phyloP scores from a whole-genome alignment of 805 yeast genomes.

The Candida ortonii region DNA sequence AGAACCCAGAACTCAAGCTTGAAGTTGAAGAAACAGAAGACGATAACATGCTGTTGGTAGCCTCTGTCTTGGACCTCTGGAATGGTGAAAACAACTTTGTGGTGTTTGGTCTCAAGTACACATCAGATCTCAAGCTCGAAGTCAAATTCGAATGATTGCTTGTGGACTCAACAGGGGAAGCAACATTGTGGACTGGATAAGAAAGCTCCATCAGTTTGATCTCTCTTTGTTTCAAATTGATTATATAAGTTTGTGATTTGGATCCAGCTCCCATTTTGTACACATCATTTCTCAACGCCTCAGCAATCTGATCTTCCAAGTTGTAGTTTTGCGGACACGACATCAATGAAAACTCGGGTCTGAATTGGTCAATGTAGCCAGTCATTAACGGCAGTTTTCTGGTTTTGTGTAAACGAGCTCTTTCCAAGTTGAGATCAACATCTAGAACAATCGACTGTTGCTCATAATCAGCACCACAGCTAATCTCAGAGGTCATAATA shows the following conservation, averaged over 20 bases:
- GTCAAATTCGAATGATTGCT: conserved; percentile 2
- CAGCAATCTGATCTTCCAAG: conserved; percentile 42
- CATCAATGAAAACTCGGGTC: conserved; percentile 51
- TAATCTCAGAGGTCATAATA: conserved; percentile 16
- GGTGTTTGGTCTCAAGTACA: conserved; percentile 12
- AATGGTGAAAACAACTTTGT: conserved; percentile 16
- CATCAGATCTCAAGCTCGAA: conserved; percentile 5
- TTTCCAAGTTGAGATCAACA: conserved; percentile 1
- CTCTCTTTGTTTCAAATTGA: conserved; percentile 29
- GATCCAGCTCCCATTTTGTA: conserved; percentile 16
- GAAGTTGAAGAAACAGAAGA: conserved; percentile 14
- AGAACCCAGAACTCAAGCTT: conserved; percentile 1
- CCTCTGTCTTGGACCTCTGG: conserved; percentile 10
- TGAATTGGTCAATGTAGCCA: conserved; percentile 46
- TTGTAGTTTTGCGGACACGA: conserved; percentile 47
- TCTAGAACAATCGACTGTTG: conserved; percentile 4
- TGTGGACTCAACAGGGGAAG: background rate
- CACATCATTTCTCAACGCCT: conserved; percentile 49
- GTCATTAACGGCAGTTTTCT: conserved; percentile 26
- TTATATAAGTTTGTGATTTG: conserved; percentile 18
- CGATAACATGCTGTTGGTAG: conserved; percentile 6
- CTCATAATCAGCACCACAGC: conserved; percentile 1
- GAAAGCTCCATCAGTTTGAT: conserved; percentile 23
- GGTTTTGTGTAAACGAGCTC: background rate
- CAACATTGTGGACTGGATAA: conserved; percentile 3